Conservation (phyloP, 2,329 filamentous ascomycete species). For the Sporothrix euskadiensis region DNA sequence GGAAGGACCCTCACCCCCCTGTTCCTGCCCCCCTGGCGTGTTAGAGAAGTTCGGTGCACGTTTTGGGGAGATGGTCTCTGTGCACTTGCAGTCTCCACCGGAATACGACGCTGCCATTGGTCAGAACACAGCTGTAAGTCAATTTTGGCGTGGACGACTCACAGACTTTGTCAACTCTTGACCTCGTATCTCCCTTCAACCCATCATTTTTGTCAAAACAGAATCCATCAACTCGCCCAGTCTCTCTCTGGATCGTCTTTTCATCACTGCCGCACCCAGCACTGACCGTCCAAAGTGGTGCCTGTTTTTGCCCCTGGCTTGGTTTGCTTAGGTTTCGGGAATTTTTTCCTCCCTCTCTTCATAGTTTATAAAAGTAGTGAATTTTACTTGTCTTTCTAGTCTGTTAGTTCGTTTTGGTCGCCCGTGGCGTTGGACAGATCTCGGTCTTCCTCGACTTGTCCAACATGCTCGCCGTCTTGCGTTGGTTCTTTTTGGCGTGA, state of each 20-base stretch:
- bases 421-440: not conserved
- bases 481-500: not conserved
- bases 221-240: not conserved
- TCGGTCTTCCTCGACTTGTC: not conserved
- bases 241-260: not conserved
- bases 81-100: not conserved
- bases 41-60: constrained; percentile 12
- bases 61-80: constrained; percentile 1
- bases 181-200: not conserved
- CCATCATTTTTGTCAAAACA: not conserved
- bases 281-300: not conserved
- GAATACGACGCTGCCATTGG: constrained; percentile 10
- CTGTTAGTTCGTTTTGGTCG: not conserved
- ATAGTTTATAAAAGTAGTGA: not conserved
- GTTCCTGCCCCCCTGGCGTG: constrained; percentile 17
- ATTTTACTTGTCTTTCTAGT: not conserved
- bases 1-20: constrained; percentile 3
- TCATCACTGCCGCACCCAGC: not conserved
- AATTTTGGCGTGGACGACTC: not conserved
- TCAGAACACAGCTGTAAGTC: constrained; percentile 2
- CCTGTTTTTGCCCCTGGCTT: constrained; percentile 1
- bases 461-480: not conserved
- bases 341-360: not conserved
- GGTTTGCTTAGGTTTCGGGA: not conserved
- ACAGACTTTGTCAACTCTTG: constrained; percentile 6